Conservation (phyloP, 1,284 basidiomycete genomes). For the Trichosporon inkin region DNA sequence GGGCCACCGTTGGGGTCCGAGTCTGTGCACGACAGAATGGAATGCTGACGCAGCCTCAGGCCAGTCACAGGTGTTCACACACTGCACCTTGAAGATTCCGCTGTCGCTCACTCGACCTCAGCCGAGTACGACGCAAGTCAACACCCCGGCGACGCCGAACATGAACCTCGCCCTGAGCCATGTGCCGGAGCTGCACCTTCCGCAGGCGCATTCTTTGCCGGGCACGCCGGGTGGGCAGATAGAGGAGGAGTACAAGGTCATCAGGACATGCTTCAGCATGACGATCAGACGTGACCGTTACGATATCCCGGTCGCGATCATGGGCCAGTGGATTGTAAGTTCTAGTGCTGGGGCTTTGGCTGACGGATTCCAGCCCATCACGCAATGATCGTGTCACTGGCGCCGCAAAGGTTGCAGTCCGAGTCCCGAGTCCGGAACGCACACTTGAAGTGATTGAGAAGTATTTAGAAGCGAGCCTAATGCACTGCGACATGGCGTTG, state of each 20-base stretch:
- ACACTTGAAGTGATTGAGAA: background rate
- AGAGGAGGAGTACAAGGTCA: slow-evolving; percentile 63
- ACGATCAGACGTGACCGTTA: slow-evolving; percentile 76
- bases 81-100: slow-evolving; percentile 78
- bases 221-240: slow-evolving; percentile 23
- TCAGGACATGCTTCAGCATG: slow-evolving; percentile 93
- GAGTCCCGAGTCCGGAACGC: too few relatives aligned
- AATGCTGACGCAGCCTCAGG: slow-evolving; percentile 22
- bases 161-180: slow-evolving; percentile 2
- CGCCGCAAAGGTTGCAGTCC: too few relatives aligned
- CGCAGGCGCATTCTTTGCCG: slow-evolving; percentile 12
- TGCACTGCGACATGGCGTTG: too few relatives aligned
- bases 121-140: slow-evolving; percentile 24
- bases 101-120: slow-evolving; percentile 46
- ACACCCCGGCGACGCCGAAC: slow-evolving; percentile 26
- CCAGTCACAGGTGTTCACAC: slow-evolving; percentile 73
- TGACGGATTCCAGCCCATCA: slow-evolving; percentile 12
- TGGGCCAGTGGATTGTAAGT: slow-evolving; percentile 55
- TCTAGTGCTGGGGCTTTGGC: background rate
- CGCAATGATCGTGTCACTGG: slow-evolving; percentile 3
- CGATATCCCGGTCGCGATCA: slow-evolving; percentile 89
- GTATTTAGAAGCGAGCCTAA: background rate
- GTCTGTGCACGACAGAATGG: background rate
- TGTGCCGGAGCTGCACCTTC: background rate
- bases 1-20: background rate